Base-by-base conservation (phyloP, 257 asterid species). In the Lycium ferocissimum region DNA sequence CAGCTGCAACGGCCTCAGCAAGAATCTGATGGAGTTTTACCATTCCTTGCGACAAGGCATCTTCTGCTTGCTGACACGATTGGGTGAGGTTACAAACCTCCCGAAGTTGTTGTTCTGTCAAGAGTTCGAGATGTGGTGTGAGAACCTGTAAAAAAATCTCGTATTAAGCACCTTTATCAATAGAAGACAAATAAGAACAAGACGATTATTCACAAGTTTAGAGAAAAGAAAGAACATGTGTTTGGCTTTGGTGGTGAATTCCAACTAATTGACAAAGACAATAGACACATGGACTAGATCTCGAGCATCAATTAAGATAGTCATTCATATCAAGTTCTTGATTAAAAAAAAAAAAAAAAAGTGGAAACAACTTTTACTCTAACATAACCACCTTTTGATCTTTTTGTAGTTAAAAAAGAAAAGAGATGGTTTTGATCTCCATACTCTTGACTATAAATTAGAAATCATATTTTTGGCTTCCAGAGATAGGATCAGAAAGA, bases 31-130 rank as follows among this genome's bases (percentile, higher is more conserved):
- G 97, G 63, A 93, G 95, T 84, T 89, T 91, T 1, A 92, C 97
- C 98, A 94, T 91, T 80, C 99, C 99, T 79, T 92, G 97, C 43
- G 99, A 86, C 81, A 96, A 84, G 26, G 98, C 98, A 87, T 96
- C 99, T 83, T 96, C 99, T 62, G 93, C 93, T 89, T 96, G 98
- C 89, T 93, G 97, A 87, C 98, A 95, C 12, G 95, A 91, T 81
- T 91, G 97, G 37, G 82, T 83, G 15, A 96, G 97, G 38, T 86
- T 89, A 15, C 84, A 11, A 56, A 95, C 85, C 6, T 91, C 93
- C 49, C 65, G 33, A 8, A 80, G 78, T 79, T 95, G 98, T 71
- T 91, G 91, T 15, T 92, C 94, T 4, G 93, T 79, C 87, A 96
- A 84, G 3, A 93, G 91, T 84, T 90, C 92, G 17, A 96, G 85